A percentile compares a stretch with the other conserved stretches of the same genome.
phyloP scores from a whole-genome alignment of 1,139 yeast genomes.

The Pichia sp. region DNA sequence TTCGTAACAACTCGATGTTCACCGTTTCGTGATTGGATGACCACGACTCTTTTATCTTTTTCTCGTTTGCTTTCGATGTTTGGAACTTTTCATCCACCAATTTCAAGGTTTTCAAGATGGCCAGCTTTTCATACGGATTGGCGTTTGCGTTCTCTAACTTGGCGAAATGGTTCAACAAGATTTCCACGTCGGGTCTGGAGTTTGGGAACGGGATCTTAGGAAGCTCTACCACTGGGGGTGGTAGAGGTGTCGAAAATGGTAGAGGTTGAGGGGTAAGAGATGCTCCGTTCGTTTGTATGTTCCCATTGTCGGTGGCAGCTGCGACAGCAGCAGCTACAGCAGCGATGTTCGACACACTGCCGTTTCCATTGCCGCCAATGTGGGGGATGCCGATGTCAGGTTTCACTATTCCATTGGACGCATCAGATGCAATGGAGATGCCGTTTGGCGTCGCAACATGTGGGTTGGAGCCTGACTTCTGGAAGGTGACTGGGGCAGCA shows the following conservation, averaged over 20 bases:
- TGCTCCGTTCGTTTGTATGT: neutral
- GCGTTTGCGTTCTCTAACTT: conserved; percentile 23
- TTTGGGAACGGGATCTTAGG: conserved; percentile 11
- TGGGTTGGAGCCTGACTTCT: neutral
- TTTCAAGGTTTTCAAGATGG: conserved; percentile 24
- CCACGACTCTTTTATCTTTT: conserved; percentile 24
- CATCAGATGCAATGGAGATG: neutral
- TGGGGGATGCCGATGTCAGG: neutral
- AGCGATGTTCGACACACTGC: neutral
- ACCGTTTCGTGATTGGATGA: conserved; percentile 27
- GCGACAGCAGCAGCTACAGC: neutral
- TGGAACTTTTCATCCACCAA: conserved; percentile 22
- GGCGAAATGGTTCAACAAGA: conserved; percentile 16
- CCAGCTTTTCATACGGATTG: conserved; percentile 25
- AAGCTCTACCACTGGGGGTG: neutral
- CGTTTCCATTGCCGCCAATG: neutral
- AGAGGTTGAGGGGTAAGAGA: neutral
- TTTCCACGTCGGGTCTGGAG: conserved; percentile 8
- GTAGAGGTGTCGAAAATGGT: neutral
- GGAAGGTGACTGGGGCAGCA: neutral
- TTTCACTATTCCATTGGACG: neutral
- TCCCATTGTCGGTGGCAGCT: neutral
- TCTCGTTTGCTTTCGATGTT: conserved; percentile 18
- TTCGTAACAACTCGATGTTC: conserved; percentile 53
- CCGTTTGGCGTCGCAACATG: neutral